These are phyloP conservation scores for Apostasia shenzhenica DNA, from an alignment of 106 monocot genomes.

Conservation along the genomic window DNA sequence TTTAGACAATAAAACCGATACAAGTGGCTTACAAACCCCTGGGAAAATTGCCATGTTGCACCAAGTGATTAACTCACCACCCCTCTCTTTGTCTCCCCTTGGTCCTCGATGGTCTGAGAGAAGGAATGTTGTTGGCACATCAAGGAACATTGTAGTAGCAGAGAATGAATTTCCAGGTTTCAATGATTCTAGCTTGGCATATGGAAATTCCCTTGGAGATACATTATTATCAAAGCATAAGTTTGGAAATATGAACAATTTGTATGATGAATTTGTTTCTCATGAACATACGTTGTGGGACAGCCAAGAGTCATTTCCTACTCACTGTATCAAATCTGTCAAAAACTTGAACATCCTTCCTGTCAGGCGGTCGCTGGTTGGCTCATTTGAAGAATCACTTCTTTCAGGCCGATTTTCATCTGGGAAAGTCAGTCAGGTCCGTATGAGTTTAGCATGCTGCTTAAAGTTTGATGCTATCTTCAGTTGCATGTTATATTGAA, in stretches of 20 bases:
- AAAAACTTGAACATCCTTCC: conserved; percentile 34
- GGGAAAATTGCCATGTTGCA: conserved; percentile 19
- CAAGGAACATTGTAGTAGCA: conserved; percentile 18
- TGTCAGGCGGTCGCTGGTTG: conserved; percentile 84
- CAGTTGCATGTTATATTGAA: neutral
- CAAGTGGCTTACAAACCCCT: neutral
- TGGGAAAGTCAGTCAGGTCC: conserved; percentile 68
- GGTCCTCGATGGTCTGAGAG: conserved; percentile 72
- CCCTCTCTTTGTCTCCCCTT: conserved; percentile 83
- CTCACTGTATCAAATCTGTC: conserved; percentile 25
- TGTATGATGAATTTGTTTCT: conserved; percentile 22
- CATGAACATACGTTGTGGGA: conserved; percentile 9
- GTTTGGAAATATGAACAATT: conserved; percentile 17
- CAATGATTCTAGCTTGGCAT: conserved; percentile 9
- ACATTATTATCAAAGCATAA: conserved; percentile 9
- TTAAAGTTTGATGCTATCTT: conserved; percentile 1
- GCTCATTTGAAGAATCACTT: conserved; percentile 98
- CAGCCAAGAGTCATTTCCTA: conserved; percentile 16
- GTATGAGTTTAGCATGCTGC: neutral
- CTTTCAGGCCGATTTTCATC: conserved; percentile 75
- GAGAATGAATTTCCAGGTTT: conserved; percentile 25
- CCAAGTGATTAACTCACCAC: conserved; percentile 47
- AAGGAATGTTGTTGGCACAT: conserved; percentile 26
- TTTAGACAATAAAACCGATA: conserved; percentile 11
- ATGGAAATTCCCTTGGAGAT: conserved; percentile 17